Evolutionary conservation across 2,329 filamentous ascomycete genomes (phyloP), one percentile per base, ranked within the genome.

Genomic region (Cladosporium sp.): DNA sequence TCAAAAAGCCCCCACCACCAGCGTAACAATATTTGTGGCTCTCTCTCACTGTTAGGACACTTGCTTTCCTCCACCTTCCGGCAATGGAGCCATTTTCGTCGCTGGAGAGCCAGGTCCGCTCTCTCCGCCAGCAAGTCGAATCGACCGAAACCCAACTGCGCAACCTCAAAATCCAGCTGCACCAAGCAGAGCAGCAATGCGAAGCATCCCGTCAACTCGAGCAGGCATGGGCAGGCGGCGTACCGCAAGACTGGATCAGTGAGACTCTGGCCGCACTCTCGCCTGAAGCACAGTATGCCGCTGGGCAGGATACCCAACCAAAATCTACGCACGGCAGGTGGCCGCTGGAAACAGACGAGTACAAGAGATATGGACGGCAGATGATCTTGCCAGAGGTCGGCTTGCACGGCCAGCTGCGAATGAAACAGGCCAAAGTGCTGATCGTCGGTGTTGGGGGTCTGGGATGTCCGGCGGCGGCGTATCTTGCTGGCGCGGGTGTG

Each of bases 381-480:
- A 84, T 97, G 73, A 91, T 97, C 56, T 81, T 96, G 53, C 86
- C 89, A 0, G 80, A 85, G 51, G 76, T 96, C 53, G 90, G 91
- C 0, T 73, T 95, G 1, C 75, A 83, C 67, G 88, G 88, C 1
- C 92, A 97, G 69, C 72, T 92, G 6, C 77, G 79, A 27, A 73
- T 97, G 13, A 85, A 82, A 60, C 72, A 76, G 1, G 76, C 88
- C 1, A 81, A 76, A 16, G 83, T 96, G 4, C 77, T 97, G 7
- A 76, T 98, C 40, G 79, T 98, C 19, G 93, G 93, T 9, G 84
- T 88, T 2, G 93, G 93, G 5, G 93, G 93, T 0, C 73, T 98
- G 11, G 93, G 93, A 9, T 97, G 89, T 65, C 93, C 93, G 9
- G 90, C 93, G 11, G 88, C 91, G 0, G 80, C 87, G n/a, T 98